phyloP scores from a whole-genome alignment of 2,329 filamentous ascomycete species.

The Teratosphaeria zuluensis region DNA sequence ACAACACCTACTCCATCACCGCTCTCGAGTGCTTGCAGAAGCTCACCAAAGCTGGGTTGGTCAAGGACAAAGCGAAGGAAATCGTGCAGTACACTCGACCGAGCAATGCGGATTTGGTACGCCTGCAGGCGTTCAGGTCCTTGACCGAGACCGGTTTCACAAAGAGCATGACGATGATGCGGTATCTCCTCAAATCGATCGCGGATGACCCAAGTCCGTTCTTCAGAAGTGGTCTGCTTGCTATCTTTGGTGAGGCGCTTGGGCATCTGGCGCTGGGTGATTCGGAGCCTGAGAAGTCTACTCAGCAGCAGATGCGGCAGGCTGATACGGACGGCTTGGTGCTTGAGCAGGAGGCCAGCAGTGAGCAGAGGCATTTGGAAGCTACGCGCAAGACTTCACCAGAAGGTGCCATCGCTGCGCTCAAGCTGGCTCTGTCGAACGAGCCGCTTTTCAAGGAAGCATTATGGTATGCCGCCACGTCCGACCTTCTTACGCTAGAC shows the following conservation, averaged over 20 bases:
- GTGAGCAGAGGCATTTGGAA: constrained; percentile 43
- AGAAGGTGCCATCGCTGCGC: constrained; percentile 47
- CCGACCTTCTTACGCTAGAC: constrained; percentile 39
- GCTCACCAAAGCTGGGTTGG: constrained; percentile 44
- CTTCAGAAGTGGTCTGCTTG: constrained; percentile 44
- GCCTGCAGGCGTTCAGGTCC: constrained; percentile 49
- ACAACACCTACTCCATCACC: constrained; percentile 54
- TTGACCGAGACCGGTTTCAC: constrained; percentile 48
- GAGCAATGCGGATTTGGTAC: constrained; percentile 51
- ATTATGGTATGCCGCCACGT: constrained; percentile 47
- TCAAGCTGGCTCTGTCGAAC: constrained; percentile 43
- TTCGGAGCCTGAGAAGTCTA: constrained; percentile 21
- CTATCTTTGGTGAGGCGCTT: constrained; percentile 45
- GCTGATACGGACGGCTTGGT: constrained; percentile 39
- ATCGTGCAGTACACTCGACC: constrained; percentile 52
- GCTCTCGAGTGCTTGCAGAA: constrained; percentile 50
- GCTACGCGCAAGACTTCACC: constrained; percentile 45
- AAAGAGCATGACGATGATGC: constrained; percentile 41
- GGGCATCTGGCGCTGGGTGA: constrained; percentile 52
- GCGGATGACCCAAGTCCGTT: constrained; percentile 49
- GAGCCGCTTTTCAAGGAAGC: constrained; percentile 43
- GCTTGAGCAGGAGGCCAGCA: constrained; percentile 46
- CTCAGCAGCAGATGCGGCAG: constrained; percentile 21
- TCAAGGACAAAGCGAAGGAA: constrained; percentile 44
- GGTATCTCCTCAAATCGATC: constrained; percentile 48